Conservation (phyloP, 202 grass and related monocot species). For the Hordeum pubiflorum region DNA sequence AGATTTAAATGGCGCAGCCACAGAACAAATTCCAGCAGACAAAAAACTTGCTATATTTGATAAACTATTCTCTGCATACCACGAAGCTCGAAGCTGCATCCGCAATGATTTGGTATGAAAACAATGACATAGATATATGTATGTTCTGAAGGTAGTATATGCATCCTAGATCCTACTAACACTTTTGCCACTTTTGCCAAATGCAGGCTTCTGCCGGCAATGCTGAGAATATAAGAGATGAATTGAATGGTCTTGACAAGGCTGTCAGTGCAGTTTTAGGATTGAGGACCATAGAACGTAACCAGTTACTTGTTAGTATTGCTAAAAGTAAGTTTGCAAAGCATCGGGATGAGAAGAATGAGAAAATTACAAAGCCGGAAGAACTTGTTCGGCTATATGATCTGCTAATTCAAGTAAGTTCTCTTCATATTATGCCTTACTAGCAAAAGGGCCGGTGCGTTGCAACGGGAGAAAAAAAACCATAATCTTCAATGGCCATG, state of each 20-base stretch:
- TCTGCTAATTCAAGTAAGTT: slow-evolving; percentile 79
- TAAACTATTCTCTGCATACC: slow-evolving; percentile 96
- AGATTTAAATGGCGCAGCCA: slow-evolving; percentile 54
- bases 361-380: slow-evolving; percentile 91
- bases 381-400: slow-evolving; percentile 94
- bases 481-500: too few relatives aligned
- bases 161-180: neutral
- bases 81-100: slow-evolving; percentile 91
- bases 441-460: neutral
- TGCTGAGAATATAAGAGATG: slow-evolving; percentile 86
- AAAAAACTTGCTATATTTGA: slow-evolving; percentile 93
- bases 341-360: slow-evolving; percentile 70
- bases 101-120: slow-evolving; percentile 83
- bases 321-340: slow-evolving; percentile 98
- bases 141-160: slow-evolving; percentile 13
- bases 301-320: slow-evolving; percentile 71
- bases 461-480: too few relatives aligned
- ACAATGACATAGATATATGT: neutral
- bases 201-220: slow-evolving; percentile 79
- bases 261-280: slow-evolving; percentile 90
- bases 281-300: slow-evolving; percentile 85
- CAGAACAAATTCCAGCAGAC: slow-evolving; percentile 65
- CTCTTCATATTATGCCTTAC: slow-evolving; percentile 16
- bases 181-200: neutral
- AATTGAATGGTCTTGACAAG: slow-evolving; percentile 93